A percentile compares a stretch with the other conserved stretches of the same genome.
phyloP scores from a whole-genome alignment of 108 stramenopile species.

The Pseudonitzschia pungens region DNA sequence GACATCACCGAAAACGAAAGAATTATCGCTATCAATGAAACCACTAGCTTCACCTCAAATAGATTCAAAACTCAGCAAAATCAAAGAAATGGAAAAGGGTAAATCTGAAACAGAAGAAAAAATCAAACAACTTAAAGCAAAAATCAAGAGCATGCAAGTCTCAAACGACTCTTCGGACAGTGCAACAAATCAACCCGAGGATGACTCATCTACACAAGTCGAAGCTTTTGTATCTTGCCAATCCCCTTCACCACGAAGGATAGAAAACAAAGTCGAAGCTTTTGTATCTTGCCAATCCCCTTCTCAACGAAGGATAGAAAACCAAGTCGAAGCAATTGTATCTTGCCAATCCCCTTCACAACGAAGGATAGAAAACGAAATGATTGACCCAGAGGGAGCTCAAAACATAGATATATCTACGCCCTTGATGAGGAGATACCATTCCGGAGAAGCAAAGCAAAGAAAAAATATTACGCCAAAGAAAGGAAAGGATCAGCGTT shows the following conservation, averaged over 20 bases:
- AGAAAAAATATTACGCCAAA: background rate
- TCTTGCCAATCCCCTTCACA: too few species aligned
- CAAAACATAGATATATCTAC: background rate
- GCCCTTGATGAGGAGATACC: background rate
- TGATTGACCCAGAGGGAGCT: background rate
- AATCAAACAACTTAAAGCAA: constrained; percentile 16
- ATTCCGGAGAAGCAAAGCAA: background rate
- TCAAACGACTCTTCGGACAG: background rate
- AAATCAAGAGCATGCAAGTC: constrained; percentile 20
- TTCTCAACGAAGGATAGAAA: too few species aligned
- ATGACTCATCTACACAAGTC: background rate
- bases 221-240: background rate
- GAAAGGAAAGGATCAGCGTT: background rate
- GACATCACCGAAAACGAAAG: background rate
- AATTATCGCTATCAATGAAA: background rate
- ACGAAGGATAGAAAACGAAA: background rate
- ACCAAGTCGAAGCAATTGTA: too few species aligned
- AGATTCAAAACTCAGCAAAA: background rate
- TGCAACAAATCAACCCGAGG: background rate
- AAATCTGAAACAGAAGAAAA: constrained; percentile 15
- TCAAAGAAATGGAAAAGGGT: background rate
- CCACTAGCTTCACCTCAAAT: background rate
- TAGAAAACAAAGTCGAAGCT: background rate
- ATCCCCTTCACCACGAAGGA: background rate
- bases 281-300: too few species aligned